Base-by-base conservation (phyloP, 1,284 basidiomycete genomes). In the Puccinia coronata region DNA sequence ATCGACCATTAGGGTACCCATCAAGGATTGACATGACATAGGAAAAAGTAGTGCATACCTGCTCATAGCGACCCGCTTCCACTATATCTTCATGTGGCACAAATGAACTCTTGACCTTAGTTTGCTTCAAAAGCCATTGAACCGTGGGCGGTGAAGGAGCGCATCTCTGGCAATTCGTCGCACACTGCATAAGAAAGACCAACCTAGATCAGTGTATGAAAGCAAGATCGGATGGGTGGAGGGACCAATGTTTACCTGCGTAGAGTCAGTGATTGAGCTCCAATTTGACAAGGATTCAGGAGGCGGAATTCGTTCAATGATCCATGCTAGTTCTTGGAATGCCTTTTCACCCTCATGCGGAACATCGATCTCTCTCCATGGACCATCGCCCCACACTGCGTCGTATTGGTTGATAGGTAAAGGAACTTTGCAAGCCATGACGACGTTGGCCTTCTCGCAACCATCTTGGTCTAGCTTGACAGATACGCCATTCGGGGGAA, bases 301-400 rank as follows among this genome's bases (percentile, higher is more conserved):
- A 82, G 91, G 89, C 5, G 92, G 91, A 82, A 95, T 89, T 74
- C 93, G 90, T 84, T 95, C 93, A 20, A 93, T 88, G 43, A 96
- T 88, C 94, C 95, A 97, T 0, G 94, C 92, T 11, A 96, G 86
- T 9, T 91, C 88, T 83, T 90, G 90, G 88, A 95, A 96, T 0
- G 91, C 92, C 1, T 90, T 88, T 51, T 86, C 85, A 8, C 94
- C 91, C 84, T 96, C 92, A 84, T 95, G 92, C 11, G 93, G 88
- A 83, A 93, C 91, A 85, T 96, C 93, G 43, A 97, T 90, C 84
- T 94, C 92, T 43, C 87, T 87, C 93, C 93, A 96, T 0, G 85
- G 83, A 12, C 89, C 90, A 51, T 88, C 88, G 2, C 92, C 90
- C 95, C 95, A 97, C 85, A 94, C 92, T 1, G 88, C 83, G 70